Percentiles rank a stretch among this genome's conserved stretches.
Conservation (phyloP, 2,329 filamentous ascomycete species). For the Neurospora sp. region DNA sequence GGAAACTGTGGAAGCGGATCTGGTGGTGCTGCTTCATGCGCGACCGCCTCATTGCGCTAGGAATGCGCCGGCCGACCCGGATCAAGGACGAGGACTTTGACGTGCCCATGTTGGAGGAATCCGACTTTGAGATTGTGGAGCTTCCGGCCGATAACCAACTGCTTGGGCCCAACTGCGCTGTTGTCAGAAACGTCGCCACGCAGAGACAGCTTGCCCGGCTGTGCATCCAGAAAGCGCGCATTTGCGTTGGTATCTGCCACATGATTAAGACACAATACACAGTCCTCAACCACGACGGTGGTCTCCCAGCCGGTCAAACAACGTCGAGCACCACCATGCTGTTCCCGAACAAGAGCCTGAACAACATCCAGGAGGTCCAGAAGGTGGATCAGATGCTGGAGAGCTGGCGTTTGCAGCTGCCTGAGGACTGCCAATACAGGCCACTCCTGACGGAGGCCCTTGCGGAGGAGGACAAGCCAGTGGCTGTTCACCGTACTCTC, state of each 20-base stretch:
- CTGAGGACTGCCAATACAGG: conserved; percentile 60
- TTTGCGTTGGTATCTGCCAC: conserved; percentile 81
- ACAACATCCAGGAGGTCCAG: conserved; percentile 72
- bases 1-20: conserved; percentile 84
- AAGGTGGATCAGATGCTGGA: conserved; percentile 70
- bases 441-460: conserved; percentile 43
- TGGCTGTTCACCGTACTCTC: conserved; percentile 68
- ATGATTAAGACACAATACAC: conserved; percentile 89
- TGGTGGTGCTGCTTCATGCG: conserved; percentile 99
- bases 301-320: conserved; percentile 59
- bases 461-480: conserved; percentile 47
- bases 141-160: conserved; percentile 59
- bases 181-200: conserved; percentile 60
- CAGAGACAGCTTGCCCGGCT: conserved; percentile 73
- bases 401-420: conserved; percentile 65
- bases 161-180: conserved; percentile 58
- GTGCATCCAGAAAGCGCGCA: conserved; percentile 85
- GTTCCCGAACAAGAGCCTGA: conserved; percentile 75
- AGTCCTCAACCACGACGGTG: conserved; percentile 74
- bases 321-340: conserved; percentile 78
- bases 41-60: conserved; percentile 81
- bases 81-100: conserved; percentile 93
- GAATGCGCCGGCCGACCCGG: conserved; percentile 84
- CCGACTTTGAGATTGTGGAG: conserved; percentile 71
- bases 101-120: conserved; percentile 76